Evolutionary conservation across 2,329 filamentous ascomycete species (phyloP), one percentile per base, ranked within the genome.

Genomic region (Ophiostoma fasciatum): DNA sequence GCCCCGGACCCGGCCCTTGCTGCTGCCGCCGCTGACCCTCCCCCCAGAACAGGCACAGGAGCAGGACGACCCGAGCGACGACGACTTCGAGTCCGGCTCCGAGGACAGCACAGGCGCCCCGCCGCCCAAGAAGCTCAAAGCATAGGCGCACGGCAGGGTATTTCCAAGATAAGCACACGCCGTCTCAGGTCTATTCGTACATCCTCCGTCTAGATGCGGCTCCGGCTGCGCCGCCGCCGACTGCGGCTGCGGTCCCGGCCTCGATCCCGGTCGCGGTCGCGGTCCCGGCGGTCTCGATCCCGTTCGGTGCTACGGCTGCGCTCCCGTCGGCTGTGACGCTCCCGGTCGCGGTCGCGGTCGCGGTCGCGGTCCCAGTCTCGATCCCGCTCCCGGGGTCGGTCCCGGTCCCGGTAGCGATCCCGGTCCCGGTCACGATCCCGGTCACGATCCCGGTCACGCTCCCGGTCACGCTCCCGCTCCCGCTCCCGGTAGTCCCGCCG

Each of bases 41-140:
- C 13, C n/a, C 36, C 14, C 53, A 74, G 77, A 70, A 36, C 70
- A 82, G 60, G 81, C 82, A 31, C 74, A 79, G 52, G 79, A 84
- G 49, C 62, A 71, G 38, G 75, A 77, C 34, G 69, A 71, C 10
- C 53, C 79, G 51, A 75, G 62, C 49, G 82, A 87, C 41, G 53
- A 71, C 29, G 78, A 87, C 44, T 78, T 83, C 46, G 79, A 83
- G 50, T 53, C 66, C 8, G 66, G 65, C 7, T 70, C 71, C 11
- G 71, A 74, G 14, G 68, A 69, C 6, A 66, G 69, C 9, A 66
- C 69, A 15, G 63, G 67, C 36, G 47, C 49, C 31, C 52, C 53
- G 35, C 59, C 59, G 6, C 42, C 54, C 33, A 64, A 64, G 52
- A 64, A 62, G 50, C 51, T 51, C 15, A 62, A 57, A 50, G 49